Base-by-base conservation (phyloP, 1,139 yeast species). In the Spathaspora sp. region DNA sequence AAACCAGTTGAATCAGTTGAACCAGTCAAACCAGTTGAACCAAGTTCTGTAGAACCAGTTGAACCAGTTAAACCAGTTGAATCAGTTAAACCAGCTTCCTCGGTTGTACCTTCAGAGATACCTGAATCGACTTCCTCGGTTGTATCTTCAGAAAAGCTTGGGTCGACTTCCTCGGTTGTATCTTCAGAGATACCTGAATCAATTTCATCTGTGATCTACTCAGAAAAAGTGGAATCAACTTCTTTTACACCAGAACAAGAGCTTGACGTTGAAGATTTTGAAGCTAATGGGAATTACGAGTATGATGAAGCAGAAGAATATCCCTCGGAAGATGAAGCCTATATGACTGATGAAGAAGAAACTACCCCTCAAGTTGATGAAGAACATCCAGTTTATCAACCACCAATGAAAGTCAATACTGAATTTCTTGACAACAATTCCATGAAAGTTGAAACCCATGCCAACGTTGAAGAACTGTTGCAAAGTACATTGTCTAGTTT, bases 391-490 rank as follows among this genome's bases (percentile, higher is more conserved):
- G n/a, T 15, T 6, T 15, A 31, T 18, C 36, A 15, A 13, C 36
- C 36, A 15, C 36, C 18, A n/a, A 9, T 15, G 8, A 31, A 31
- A 13, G 18, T 13, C 17, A 31, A 7, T 7, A 7, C 36, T 13
- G 36, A 31, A 31, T 4, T 13, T 11, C 7, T 6, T 13, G 36
- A 31, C 10, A n/a, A 27, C 10, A 31, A 31, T 17, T 31, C 36
- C 7, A 15, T 9, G 18, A 3, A 31, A 15, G 36, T 31, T 31
- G 17, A 31, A 15, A 31, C 18, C 15, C 23, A 20, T 20, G 23
- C 36, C 36, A 31, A 31, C 36, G 36, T 31, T 31, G 36, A 15
- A 13, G 18, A 31, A 31, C 36, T 31, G 36, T 31, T 31, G 18
- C 18, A 31, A 31, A 11, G 31, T 10, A 31, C 13, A 27, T n/a